Base-by-base conservation (phyloP, 305 asterid genomes). In the Rubia balearica region DNA sequence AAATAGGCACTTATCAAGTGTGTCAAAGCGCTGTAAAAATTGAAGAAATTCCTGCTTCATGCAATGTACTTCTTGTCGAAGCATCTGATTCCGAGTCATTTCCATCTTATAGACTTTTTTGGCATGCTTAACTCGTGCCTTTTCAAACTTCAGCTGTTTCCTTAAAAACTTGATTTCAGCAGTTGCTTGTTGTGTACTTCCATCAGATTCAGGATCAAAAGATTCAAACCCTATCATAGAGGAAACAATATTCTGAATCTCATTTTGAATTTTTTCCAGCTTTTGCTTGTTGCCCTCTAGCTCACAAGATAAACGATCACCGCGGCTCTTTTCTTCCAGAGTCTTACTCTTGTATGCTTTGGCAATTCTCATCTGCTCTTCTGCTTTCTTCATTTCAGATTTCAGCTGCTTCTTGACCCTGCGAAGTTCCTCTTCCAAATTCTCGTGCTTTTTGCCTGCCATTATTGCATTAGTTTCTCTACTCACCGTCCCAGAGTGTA, bases 131-230 rank as follows among this genome's bases (percentile, higher is more conserved):
- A 78, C 84, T 27, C 81, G 80, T 85, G 63, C 75, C 81, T 85
- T 89, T 83, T 89, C 96, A 73, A 89, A 82, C 81, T 88, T 85
- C 82, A 91, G 72, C 61, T 83, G 85, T 81, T 89, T 81, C 74
- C 77, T 81, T 49, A 88, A 78, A 74, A 85, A 77, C 76, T 83
- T 84, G 71, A 85, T 78, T 48, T 82, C 73, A 74, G 84, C 91
- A 70, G 84, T 72, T 81, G 88, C 87, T 71, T 75, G 70, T 61
- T 72, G 59, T 49, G 68, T 66, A 60, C 49, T 64, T 48, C 75
- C 75, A 69, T 59, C 79, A 71, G 73, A 62, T 71, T 76, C 78
- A 61, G 56, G 72, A 68, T 80, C 73, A 48, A 74, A 56, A 72
- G 78, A 80, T 48, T 77, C 72, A 24, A 71, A 72, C 74, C 46